These are phyloP conservation scores for Ophiosphaerella korrae DNA, from an alignment of 2,329 filamentous ascomycete species.

Conservation along the genomic window DNA sequence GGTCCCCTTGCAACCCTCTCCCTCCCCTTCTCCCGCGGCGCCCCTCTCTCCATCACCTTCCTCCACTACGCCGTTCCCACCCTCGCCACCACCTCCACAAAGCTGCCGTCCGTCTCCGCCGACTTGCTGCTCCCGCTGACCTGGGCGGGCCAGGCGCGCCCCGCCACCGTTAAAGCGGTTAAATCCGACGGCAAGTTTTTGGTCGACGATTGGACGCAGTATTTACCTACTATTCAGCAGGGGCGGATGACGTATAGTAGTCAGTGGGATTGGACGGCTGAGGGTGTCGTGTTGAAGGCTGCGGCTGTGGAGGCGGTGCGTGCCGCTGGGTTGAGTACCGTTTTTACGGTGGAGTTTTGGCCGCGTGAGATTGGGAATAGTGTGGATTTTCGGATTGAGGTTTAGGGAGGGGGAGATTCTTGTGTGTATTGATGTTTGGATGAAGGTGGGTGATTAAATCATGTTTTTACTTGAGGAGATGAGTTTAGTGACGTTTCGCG, in stretches of 20 bases:
- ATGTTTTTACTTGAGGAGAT: too few species aligned
- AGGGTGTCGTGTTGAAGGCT: constrained; percentile 54
- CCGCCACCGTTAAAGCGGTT: constrained; percentile 59
- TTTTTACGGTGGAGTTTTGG: constrained; percentile 62
- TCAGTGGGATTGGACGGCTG: constrained; percentile 59
- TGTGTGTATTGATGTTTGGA: constrained; percentile 4
- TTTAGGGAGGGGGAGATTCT: constrained; percentile 18
- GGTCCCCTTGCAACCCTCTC: constrained; percentile 59
- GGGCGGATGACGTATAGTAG: constrained; percentile 52
- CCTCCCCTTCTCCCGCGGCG: constrained; percentile 59
- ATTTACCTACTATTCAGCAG: constrained; percentile 59
- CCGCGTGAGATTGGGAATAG: constrained; percentile 57
- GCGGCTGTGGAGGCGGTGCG: constrained; percentile 55
- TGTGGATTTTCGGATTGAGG: constrained; percentile 56
- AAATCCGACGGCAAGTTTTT: constrained; percentile 57
- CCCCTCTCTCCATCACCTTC: constrained; percentile 54
- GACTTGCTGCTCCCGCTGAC: constrained; percentile 58
- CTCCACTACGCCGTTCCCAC: constrained; percentile 59
- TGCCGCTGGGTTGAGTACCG: constrained; percentile 50
- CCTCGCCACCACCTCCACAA: constrained; percentile 24
- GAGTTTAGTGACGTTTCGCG: too few species aligned
- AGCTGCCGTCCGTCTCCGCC: constrained; percentile 43
- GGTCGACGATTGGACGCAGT: constrained; percentile 63
- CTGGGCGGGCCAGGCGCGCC: constrained; percentile 57
- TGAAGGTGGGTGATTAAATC: too few species aligned